Evolutionary conservation across 2,329 filamentous ascomycete genomes (phyloP).

Genomic region (Aspergillus candidus): DNA sequence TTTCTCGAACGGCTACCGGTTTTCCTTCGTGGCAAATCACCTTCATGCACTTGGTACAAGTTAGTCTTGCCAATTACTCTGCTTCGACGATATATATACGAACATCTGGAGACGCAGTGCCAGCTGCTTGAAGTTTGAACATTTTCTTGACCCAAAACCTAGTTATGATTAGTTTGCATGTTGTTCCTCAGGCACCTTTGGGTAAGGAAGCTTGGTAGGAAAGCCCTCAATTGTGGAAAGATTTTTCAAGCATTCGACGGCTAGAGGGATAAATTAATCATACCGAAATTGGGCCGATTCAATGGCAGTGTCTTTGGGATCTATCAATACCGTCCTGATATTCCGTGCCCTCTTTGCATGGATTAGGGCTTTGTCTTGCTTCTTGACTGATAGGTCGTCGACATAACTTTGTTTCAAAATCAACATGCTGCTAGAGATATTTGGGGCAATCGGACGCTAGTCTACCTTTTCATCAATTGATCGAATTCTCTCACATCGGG

Average conservation of each 20-base stretch:
- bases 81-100: slow-evolving; percentile 11
- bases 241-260: not conserved
- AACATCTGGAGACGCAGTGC: slow-evolving; percentile 35
- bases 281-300: slow-evolving; percentile 48
- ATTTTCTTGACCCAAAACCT: slow-evolving; percentile 52
- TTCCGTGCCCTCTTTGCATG: slow-evolving; percentile 44
- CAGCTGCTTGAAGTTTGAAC: slow-evolving; percentile 43
- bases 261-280: not conserved
- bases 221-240: not conserved
- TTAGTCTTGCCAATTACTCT: slow-evolving; percentile 3
- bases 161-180: slow-evolving; percentile 1
- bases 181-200: not conserved
- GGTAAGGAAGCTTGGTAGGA: not conserved
- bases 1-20: slow-evolving; percentile 48
- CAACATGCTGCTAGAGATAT: not conserved
- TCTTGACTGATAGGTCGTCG: slow-evolving; percentile 45
- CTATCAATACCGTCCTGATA: slow-evolving; percentile 42
- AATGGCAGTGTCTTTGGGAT: slow-evolving; percentile 46
- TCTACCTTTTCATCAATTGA: slow-evolving; percentile 40
- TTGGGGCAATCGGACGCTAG: not conserved
- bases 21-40: slow-evolving; percentile 48
- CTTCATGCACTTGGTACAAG: slow-evolving; percentile 26
- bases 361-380: slow-evolving; percentile 48
- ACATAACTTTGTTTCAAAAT: slow-evolving; percentile 37
- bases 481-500: slow-evolving; percentile 44